These are phyloP conservation scores for Diplodia intermedia DNA, from an alignment of 2,329 filamentous ascomycete species.

Conservation along the genomic window DNA sequence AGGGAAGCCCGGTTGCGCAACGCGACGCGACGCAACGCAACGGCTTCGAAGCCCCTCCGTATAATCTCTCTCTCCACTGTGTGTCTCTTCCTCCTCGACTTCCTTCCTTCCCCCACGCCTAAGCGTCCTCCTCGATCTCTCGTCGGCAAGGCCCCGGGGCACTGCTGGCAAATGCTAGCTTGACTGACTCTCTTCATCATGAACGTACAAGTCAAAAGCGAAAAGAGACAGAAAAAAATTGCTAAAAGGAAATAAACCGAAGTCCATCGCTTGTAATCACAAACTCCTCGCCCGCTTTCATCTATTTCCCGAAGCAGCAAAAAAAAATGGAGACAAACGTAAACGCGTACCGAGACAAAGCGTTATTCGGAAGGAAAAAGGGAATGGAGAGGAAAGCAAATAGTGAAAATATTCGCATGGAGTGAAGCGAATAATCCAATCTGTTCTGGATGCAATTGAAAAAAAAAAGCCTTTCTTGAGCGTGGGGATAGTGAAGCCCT, in stretches of 20 bases:
- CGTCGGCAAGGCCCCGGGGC: background rate
- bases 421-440: conserved; percentile 7
- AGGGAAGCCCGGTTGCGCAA: background rate
- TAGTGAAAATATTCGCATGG: background rate
- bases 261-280: background rate
- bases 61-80: too few relatives aligned
- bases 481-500: background rate
- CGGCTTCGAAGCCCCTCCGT: too few relatives aligned
- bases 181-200: background rate
- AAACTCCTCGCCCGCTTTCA: conserved; percentile 21
- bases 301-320: conserved; percentile 7
- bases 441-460: conserved; percentile 5
- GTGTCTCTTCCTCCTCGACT: too few relatives aligned
- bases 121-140: background rate
- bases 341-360: conserved; percentile 12
- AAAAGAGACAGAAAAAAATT: background rate
- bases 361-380: background rate
- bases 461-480: background rate
- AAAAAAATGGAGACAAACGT: conserved; percentile 2
- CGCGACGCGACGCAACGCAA: too few relatives aligned
- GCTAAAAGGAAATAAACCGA: background rate
- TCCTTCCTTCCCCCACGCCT: too few relatives aligned
- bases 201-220: background rate
- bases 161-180: background rate
- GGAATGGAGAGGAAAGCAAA: background rate